Evolutionary conservation across 306 rosid species (phyloP).

Genomic region (Vigna unguiculata): DNA sequence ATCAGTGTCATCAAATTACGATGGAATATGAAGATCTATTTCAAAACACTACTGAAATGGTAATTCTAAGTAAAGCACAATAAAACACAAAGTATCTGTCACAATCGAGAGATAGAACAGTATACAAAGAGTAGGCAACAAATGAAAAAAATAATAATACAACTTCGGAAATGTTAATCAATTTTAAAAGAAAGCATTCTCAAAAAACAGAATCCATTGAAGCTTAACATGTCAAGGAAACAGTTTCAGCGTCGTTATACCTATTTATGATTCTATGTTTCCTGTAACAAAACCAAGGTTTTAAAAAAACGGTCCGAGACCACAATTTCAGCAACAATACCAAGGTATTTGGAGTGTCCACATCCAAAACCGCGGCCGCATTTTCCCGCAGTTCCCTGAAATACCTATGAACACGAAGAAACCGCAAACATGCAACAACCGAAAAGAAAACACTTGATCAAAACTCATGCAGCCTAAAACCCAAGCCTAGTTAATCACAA

Average conservation of each 20-base stretch:
- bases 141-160: not conserved
- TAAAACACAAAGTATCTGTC: not conserved
- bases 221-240: slow-evolving; percentile 9
- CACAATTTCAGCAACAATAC: not conserved
- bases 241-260: not conserved
- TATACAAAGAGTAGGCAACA: not conserved
- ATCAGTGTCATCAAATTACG: slow-evolving; percentile 16
- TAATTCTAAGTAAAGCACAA: slow-evolving; percentile 7
- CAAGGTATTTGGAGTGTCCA: not conserved
- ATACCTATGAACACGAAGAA: not conserved
- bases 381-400: not conserved
- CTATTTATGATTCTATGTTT: slow-evolving; percentile 2
- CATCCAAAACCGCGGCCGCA: not conserved
- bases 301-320: not conserved
- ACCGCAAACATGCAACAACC: not conserved
- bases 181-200: not conserved
- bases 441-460: not conserved
- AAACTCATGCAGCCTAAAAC: slow-evolving; percentile 8
- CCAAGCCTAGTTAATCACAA: not conserved
- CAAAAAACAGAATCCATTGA: not conserved
- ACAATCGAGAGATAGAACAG: not conserved
- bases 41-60: slow-evolving; percentile 17
- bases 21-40: slow-evolving; percentile 9
- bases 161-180: not conserved
- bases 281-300: not conserved